These are phyloP conservation scores for Neophaeococcomyces mojaviensis DNA, from an alignment of 2,329 filamentous ascomycete genomes.

Conservation along the genomic window DNA sequence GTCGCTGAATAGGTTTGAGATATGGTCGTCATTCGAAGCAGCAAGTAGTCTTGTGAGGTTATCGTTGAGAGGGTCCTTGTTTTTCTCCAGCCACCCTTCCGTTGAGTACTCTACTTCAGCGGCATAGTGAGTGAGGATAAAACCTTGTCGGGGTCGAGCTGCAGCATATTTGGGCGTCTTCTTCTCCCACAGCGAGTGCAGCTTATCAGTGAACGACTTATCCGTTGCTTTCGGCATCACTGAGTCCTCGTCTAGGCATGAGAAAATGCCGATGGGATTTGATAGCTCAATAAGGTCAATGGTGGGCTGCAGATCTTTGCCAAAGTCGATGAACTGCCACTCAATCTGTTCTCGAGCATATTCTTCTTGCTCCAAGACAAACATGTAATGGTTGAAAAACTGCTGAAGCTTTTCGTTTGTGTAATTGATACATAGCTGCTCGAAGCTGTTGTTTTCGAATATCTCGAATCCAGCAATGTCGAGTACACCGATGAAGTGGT, in stretches of 20 bases:
- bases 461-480: slow-evolving; percentile 99
- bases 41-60: slow-evolving; percentile 87
- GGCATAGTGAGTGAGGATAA: slow-evolving; percentile 93
- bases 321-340: slow-evolving; percentile 99
- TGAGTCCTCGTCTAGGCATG: slow-evolving; percentile 92
- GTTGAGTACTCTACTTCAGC: slow-evolving; percentile 97
- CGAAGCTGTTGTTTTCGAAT: slow-evolving; percentile 96
- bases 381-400: slow-evolving; percentile 99
- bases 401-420: slow-evolving; percentile 99
- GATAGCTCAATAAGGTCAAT: slow-evolving; percentile 94
- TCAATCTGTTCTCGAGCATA: slow-evolving; percentile 97
- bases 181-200: slow-evolving; percentile 94
- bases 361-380: slow-evolving; percentile 95
- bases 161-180: slow-evolving; percentile 90
- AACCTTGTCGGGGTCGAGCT: slow-evolving; percentile 81
- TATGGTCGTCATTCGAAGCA: slow-evolving; percentile 70
- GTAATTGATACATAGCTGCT: slow-evolving; percentile 99
- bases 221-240: slow-evolving; percentile 99
- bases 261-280: slow-evolving; percentile 98
- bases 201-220: slow-evolving; percentile 91
- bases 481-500: slow-evolving; percentile 91
- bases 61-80: slow-evolving; percentile 96
- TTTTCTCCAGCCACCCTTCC: slow-evolving; percentile 93
- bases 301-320: slow-evolving; percentile 90
- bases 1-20: slow-evolving; percentile 78